Evolutionary conservation across 192 early-diverging fungal genomes (phyloP), one percentile per base, ranked within the genome.

Genomic region (Coemansia sp.): DNA sequence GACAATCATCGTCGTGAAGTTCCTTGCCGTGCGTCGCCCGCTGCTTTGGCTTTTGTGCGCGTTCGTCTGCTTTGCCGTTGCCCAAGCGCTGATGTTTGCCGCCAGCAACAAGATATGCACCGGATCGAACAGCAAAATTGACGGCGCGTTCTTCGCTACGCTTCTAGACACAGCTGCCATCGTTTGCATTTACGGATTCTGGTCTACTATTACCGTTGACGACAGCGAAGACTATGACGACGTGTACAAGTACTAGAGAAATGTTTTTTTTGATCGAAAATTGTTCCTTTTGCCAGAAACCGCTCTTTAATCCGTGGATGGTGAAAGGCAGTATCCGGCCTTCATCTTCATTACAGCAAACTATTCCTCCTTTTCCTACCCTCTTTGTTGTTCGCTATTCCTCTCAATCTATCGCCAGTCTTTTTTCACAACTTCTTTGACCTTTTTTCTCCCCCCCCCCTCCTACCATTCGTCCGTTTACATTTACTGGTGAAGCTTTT

Each of bases 141-240:
- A 87, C 35, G 87, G 85, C 41, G 83, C 81, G 6, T 75, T 86
- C 74, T 86, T 88, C 68, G 70, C 78, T 14, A 84, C 79, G 20
- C 57, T 88, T 9, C 69, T 87, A 16, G 76, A 85, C 51, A 76
- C 85, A 6, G 65, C 78, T 2, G 73, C 85, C 4, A 43, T 84
- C 1, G 64, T 71, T 15, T 77, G 75, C 41, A 63, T 85, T 41
- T 87, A 87, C 63, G 82, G 71, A 21, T 88, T 85, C 69, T 88
- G 87, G 87, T 75, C 69, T 7, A 67, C 73, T 2, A 87, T 88
- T 48, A 88, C 78, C 10, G 87, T 85, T 20, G 85, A 83, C 67
- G 85, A 84, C 48, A 70, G 62, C 53, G 67, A 63, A 35, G 79
- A 71, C 38, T 72, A 77, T 53, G 80, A 71, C 11, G 75, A 67